Evolutionary conservation across 2,329 filamentous ascomycete genomes (phyloP), one percentile per base, ranked within the genome.

Genomic region (Hypocreales sp.): DNA sequence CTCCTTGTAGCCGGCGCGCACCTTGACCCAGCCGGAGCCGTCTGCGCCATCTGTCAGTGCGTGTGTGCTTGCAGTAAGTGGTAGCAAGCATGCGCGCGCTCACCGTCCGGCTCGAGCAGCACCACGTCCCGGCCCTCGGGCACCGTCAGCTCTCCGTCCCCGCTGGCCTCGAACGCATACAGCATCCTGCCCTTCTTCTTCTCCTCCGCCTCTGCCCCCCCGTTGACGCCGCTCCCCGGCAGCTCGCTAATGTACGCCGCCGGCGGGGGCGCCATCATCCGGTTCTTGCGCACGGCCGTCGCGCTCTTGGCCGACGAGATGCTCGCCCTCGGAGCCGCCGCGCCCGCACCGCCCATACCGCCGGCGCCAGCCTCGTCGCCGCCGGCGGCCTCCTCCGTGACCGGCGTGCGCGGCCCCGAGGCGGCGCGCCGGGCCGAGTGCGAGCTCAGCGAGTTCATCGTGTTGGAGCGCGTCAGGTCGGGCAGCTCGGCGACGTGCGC

Each of bases 21-120:
- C 73, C 50, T 79, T 87, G 41, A 83, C 69, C 90, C 90, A 98
- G 22, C 90, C 90, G 22, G 78, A 75, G 32, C 87, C 87, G 52
- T 92, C 87, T 93, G 40, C 15, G n/a, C 17, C 5, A 19, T n/a
- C n/a, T n/a, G n/a, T n/a, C n/a, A n/a, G n/a, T n/a, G n/a, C n/a
- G n/a, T n/a, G n/a, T n/a, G n/a, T n/a, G n/a, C n/a, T n/a, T n/a
- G n/a, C n/a, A n/a, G n/a, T n/a, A n/a, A n/a, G n/a, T n/a, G n/a
- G n/a, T n/a, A n/a, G n/a, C n/a, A n/a, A n/a, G n/a, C 18, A 8
- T 27, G 12, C 2, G 9, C n/a, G 3, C 10, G 8, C 73, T 60
- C 69, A 92, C 84, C 83, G 56, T 98, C 92, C 12, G 81, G 72
- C 47, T 94, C 86, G 5, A 94, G 42, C 24, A 95, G 65, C 0